These are phyloP conservation scores for Chrysopogon serrulatus DNA, from an alignment of 176 grass and related monocot genomes.

Conservation along the genomic window DNA sequence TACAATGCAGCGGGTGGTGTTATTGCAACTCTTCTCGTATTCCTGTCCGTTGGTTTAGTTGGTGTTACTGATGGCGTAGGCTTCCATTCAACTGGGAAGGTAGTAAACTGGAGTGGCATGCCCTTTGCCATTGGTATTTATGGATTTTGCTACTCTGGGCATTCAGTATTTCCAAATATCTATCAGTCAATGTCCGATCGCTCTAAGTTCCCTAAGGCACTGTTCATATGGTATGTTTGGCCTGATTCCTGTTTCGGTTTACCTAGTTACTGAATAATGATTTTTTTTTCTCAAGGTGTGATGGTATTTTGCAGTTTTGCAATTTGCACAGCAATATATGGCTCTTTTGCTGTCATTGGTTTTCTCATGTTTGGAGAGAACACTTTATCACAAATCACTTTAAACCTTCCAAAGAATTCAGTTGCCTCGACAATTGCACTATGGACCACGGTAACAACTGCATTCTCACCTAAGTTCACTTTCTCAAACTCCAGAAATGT, in stretches of 20 bases:
- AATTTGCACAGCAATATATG: conserved; percentile 80
- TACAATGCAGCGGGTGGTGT: conserved; percentile 60
- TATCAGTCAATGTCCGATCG: conserved; percentile 96
- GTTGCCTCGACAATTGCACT: conserved; percentile 79
- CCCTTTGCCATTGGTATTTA: conserved; percentile 89
- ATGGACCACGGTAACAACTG: conserved; percentile 80
- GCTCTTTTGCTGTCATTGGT: conserved; percentile 68
- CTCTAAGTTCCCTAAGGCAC: conserved; percentile 77
- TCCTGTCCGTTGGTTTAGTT: conserved; percentile 57
- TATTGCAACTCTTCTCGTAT: conserved; percentile 67
- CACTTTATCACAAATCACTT: conserved; percentile 87
- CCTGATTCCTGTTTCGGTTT: neutral
- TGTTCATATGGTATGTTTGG: conserved; percentile 65
- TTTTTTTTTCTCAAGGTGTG: conserved; percentile 17
- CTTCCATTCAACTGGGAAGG: conserved; percentile 68
- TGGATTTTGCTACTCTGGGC: conserved; percentile 89
- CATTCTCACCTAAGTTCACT: neutral
- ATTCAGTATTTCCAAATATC: conserved; percentile 94
- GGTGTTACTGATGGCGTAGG: conserved; percentile 53
- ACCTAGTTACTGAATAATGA: neutral
- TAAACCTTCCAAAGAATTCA: conserved; percentile 84
- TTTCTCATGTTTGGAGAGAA: conserved; percentile 93
- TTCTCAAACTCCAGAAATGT: neutral
- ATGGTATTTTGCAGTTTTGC: conserved; percentile 55
- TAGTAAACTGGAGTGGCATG: conserved; percentile 65